Evolutionary conservation across 2,329 filamentous ascomycete species (phyloP).

Genomic region (Parascedosporium putredinis): DNA sequence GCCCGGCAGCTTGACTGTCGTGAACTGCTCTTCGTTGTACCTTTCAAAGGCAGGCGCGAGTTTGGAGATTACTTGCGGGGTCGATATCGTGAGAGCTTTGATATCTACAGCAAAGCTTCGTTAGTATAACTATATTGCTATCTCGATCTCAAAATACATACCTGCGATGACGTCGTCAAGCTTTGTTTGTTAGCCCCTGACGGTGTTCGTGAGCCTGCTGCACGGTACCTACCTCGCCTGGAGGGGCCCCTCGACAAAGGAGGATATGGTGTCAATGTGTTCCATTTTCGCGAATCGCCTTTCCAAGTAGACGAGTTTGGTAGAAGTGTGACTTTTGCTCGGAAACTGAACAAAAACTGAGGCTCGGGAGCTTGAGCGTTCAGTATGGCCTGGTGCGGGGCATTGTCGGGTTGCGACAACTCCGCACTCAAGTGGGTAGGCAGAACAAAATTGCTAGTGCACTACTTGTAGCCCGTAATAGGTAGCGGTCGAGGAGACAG

Average conservation of each 20-base stretch:
- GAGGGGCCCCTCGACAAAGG: constrained; percentile 92
- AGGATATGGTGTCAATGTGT: constrained; percentile 53
- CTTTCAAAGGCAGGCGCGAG: constrained; percentile 78
- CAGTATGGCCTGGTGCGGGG: constrained; percentile 3
- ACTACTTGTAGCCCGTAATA: not conserved
- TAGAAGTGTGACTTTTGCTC: not conserved
- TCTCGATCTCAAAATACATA: constrained; percentile 28
- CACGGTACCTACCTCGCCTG: constrained; percentile 67
- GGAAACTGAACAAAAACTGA: not conserved
- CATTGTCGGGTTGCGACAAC: constrained; percentile 5
- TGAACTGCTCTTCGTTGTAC: constrained; percentile 94
- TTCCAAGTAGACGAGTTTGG: not conserved
- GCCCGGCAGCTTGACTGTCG: constrained; percentile 80
- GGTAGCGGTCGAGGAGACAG: not conserved
- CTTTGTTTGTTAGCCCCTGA: constrained; percentile 31
- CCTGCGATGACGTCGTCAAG: constrained; percentile 81
- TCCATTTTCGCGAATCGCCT: not conserved
- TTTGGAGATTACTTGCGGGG: constrained; percentile 55
- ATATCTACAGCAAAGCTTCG: constrained; percentile 54
- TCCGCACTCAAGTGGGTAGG: not conserved
- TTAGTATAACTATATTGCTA: not conserved
- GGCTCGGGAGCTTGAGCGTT: not conserved
- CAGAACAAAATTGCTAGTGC: constrained; percentile 1
- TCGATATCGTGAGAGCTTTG: constrained; percentile 68
- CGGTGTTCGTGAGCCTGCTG: not conserved